Percentiles rank a stretch among this genome's conserved stretches.
Conservation (phyloP, 441 rosid species). For the Aquilaria agallochum region DNA sequence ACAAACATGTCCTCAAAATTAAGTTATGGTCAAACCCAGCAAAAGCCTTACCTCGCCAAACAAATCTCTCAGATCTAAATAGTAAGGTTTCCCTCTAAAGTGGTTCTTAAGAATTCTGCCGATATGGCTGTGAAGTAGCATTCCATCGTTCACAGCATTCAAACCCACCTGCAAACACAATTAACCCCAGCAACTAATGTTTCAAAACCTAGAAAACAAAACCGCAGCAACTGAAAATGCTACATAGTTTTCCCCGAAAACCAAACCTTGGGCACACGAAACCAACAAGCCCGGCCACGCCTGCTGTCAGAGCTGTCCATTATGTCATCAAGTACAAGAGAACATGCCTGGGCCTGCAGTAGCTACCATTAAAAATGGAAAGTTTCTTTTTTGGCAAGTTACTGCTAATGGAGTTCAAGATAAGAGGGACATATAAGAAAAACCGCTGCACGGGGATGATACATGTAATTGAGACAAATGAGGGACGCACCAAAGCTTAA, state of each 20-base stretch:
- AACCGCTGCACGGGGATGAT: background rate
- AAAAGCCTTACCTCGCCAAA: constrained; percentile 64
- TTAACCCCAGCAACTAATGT: too few relatives aligned
- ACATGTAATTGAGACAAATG: too few relatives aligned
- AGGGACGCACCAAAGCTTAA: too few relatives aligned
- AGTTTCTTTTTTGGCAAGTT: background rate
- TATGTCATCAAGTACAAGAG: constrained; percentile 90
- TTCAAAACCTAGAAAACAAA: too few relatives aligned
- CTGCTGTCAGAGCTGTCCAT: constrained; percentile 87
- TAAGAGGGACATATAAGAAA: too few relatives aligned
- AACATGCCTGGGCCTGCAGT: constrained; percentile 85
- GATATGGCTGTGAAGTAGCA: constrained; percentile 76
- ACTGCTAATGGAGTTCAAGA: too few relatives aligned
- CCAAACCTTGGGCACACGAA: constrained; percentile 71
- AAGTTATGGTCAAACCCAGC: background rate
- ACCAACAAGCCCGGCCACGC: constrained; percentile 94
- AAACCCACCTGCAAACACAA: constrained; percentile 51
- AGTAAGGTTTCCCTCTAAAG: constrained; percentile 68
- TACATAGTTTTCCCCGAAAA: background rate
- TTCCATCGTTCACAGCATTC: constrained; percentile 76
- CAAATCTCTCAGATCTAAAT: constrained; percentile 73
- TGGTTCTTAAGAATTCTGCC: constrained; percentile 73
- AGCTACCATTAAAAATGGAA: background rate
- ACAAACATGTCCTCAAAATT: background rate
- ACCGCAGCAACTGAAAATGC: too few relatives aligned